These are phyloP conservation scores for Podospora appendiculata DNA, from an alignment of 495 filamentous ascomycete species.

Conservation along the genomic window DNA sequence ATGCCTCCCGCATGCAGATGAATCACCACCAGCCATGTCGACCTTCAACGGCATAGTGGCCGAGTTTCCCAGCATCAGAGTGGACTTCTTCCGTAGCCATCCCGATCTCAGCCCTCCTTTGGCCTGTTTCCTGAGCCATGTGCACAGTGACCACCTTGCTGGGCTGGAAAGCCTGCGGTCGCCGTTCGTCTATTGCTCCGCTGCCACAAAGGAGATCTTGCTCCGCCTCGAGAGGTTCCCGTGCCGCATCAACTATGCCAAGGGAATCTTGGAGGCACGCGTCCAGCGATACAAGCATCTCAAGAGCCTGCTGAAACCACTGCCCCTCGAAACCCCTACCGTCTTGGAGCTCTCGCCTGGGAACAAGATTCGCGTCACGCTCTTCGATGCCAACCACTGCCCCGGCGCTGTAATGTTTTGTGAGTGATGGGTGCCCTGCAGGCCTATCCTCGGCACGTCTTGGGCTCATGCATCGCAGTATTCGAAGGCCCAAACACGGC, in stretches of 20 bases:
- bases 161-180: constrained; percentile 71
- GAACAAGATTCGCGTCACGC: constrained; percentile 64
- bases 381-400: constrained; percentile 92
- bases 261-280: constrained; percentile 66
- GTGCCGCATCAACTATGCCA: constrained; percentile 70
- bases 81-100: constrained; percentile 75
- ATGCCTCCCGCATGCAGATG: too few species aligned
- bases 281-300: constrained; percentile 68
- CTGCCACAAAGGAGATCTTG: constrained; percentile 71
- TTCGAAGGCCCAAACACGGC: constrained; percentile 71
- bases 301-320: constrained; percentile 63
- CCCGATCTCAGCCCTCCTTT: constrained; percentile 53
- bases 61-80: constrained; percentile 66
- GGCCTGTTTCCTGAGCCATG: constrained; percentile 87
- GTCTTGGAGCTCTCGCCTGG: constrained; percentile 64
- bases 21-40: constrained; percentile 16
- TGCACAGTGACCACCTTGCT: constrained; percentile 84
- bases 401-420: constrained; percentile 85
- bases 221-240: constrained; percentile 68
- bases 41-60: constrained; percentile 30
- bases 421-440: constrained; percentile 8
- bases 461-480: constrained; percentile 30
- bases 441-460: background rate
- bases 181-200: constrained; percentile 86
- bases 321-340: constrained; percentile 79